Evolutionary conservation across 148 eudicot genomes (phyloP).

Genomic region (Chenopodium formosanum): DNA sequence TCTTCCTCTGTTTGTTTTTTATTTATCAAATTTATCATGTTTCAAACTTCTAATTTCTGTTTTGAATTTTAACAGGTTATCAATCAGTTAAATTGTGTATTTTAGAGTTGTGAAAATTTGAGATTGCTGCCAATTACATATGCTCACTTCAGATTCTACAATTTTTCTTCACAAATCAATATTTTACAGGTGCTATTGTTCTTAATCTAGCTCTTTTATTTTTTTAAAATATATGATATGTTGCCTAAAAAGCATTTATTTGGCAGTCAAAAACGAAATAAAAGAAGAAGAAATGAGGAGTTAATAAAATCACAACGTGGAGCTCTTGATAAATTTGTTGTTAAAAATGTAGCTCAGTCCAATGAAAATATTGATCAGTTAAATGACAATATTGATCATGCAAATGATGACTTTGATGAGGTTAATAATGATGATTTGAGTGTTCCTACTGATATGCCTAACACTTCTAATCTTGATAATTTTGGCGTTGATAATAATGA

Average conservation of each 20-base stretch:
- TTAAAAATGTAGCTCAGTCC: neutral
- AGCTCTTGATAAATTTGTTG: neutral
- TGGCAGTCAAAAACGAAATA: neutral
- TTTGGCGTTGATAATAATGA: neutral
- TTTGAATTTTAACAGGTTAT: neutral
- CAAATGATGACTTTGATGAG: neutral
- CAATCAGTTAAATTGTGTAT: neutral
- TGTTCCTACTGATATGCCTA: neutral
- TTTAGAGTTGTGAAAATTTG: neutral
- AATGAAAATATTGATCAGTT: neutral
- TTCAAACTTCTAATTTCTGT: no score
- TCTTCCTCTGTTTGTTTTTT: no score
- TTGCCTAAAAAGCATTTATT: slow-evolving; percentile 5
- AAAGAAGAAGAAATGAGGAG: neutral
- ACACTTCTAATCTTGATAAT: neutral
- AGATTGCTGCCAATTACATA: neutral
- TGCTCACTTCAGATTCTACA: no score
- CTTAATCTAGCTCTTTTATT: neutral
- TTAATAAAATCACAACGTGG: neutral
- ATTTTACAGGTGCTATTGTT: neutral
- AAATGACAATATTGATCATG: neutral
- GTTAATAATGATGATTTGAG: neutral
- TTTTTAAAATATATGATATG: neutral
- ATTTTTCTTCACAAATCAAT: no score
- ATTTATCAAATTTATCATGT: no score